These are phyloP conservation scores for Nepenthes mirabilis DNA, from an alignment of 148 eudicot genomes.

Conservation along the genomic window DNA sequence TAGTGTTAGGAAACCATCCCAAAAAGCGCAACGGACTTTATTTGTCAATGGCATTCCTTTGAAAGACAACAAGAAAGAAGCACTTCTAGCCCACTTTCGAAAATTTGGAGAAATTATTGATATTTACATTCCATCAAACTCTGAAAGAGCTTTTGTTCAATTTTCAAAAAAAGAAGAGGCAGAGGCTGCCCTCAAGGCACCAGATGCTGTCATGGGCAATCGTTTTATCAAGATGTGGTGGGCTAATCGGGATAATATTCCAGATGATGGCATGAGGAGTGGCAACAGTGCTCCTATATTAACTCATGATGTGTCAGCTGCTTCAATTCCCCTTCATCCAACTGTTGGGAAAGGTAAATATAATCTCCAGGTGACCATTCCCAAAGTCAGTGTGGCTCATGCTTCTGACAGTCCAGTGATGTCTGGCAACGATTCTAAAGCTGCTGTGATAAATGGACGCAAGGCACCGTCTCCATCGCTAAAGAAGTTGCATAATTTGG, in stretches of 20 bases:
- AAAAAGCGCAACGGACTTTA: conserved; percentile 69
- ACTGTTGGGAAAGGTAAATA: conserved; percentile 34
- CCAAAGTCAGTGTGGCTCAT: conserved; percentile 20
- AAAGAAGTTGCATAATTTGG: conserved; percentile 70
- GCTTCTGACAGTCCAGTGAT: conserved; percentile 21
- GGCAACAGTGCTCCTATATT: conserved; percentile 18
- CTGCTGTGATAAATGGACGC: conserved; percentile 28
- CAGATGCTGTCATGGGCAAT: conserved; percentile 99
- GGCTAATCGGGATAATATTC: conserved; percentile 79
- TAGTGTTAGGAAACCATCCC: conserved; percentile 34
- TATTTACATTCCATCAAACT: conserved; percentile 58
- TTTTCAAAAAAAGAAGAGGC: conserved; percentile 89
- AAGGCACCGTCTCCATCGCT: conserved; percentile 36
- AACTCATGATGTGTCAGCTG: conserved; percentile 21
- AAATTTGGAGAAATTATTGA: conserved; percentile 89
- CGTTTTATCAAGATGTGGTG: conserved; percentile 86
- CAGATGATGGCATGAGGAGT: conserved; percentile 34
- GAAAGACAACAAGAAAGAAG: conserved; percentile 70
- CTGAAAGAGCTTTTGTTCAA: conserved; percentile 92
- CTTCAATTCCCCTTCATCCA: conserved; percentile 19
- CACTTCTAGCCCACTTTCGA: conserved; percentile 72
- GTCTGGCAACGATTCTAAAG: conserved; percentile 28
- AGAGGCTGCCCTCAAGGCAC: conserved; percentile 80
- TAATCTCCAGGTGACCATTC: conserved; percentile 20
- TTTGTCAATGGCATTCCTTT: conserved; percentile 72